A percentile compares a stretch with the other conserved stretches of the same genome.
Evolutionary conservation across 2,329 filamentous ascomycete species (phyloP).

Genomic region (Cladosporium oxysporum): DNA sequence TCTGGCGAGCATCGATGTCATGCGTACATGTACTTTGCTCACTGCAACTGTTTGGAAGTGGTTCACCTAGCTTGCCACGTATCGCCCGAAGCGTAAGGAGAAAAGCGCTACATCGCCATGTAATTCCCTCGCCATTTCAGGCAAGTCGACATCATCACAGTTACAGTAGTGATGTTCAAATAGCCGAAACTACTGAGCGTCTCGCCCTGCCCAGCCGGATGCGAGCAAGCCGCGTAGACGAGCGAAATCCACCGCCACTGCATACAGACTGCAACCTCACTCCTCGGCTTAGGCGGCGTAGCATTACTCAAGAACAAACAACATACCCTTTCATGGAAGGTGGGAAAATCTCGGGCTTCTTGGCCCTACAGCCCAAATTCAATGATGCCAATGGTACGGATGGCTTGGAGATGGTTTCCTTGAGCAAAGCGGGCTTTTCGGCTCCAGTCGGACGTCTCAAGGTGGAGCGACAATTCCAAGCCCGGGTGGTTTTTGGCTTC

Average conservation of each 20-base stretch:
- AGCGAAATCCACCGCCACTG: neutral
- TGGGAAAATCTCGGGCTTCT: neutral
- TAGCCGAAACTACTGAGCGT: neutral
- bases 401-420: neutral
- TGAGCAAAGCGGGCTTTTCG: neutral
- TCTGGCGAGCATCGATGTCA: neutral
- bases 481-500: conserved; percentile 1
- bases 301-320: neutral
- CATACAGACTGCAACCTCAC: conserved; percentile 2
- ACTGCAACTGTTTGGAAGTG: no score
- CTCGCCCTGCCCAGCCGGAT: neutral
- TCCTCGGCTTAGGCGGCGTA: neutral
- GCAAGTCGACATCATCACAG: neutral
- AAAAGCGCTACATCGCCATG: neutral
- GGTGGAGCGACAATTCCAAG: neutral
- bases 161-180: neutral
- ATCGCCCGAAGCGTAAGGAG: neutral
- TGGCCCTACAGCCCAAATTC: neutral
- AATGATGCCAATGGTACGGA: neutral
- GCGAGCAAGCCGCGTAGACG: neutral
- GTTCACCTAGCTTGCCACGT: neutral
- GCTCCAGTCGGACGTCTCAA: neutral
- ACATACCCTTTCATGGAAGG: neutral
- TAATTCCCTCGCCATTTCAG: neutral
- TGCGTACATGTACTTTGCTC: neutral